These are phyloP conservation scores for Fusarium fujikuroi DNA, from an alignment of 2,329 filamentous ascomycete genomes.

Conservation along the genomic window DNA sequence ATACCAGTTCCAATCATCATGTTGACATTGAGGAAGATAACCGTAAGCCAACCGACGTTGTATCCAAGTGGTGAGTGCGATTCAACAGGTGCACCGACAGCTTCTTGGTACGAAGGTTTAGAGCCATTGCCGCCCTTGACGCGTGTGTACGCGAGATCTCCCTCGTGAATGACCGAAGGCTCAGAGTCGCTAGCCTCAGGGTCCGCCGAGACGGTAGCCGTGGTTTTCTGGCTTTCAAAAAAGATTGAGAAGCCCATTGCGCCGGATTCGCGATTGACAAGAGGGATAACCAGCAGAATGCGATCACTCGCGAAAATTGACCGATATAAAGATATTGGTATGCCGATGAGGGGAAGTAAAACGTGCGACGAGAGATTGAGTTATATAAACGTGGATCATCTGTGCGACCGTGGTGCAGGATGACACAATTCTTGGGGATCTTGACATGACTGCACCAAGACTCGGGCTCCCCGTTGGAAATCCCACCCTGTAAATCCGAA, in stretches of 20 bases:
- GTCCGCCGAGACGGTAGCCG: background rate
- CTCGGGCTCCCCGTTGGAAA: background rate
- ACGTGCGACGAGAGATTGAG: background rate
- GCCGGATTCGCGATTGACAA: background rate
- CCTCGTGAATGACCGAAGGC: slow-evolving; percentile 31
- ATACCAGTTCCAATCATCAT: slow-evolving; percentile 73
- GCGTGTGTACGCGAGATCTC: slow-evolving; percentile 32
- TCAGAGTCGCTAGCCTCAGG: slow-evolving; percentile 29
- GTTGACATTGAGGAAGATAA: slow-evolving; percentile 69
- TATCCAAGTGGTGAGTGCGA: slow-evolving; percentile 68
- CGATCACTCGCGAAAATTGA: background rate
- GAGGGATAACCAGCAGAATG: too few relatives aligned
- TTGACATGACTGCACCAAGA: background rate
- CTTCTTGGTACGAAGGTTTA: slow-evolving; percentile 67
- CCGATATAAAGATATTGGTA: background rate
- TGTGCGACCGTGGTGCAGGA: background rate
- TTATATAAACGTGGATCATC: slow-evolving; percentile 13
- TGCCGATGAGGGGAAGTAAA: background rate
- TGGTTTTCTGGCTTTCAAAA: slow-evolving; percentile 18
- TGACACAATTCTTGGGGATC: slow-evolving; percentile 16
- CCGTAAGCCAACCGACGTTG: slow-evolving; percentile 64
- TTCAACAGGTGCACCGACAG: slow-evolving; percentile 70
- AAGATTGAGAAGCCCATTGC: slow-evolving; percentile 21
- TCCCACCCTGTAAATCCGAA: background rate
- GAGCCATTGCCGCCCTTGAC: slow-evolving; percentile 59